Evolutionary conservation across 805 yeast species (phyloP), one percentile per base, ranked within the genome.

Genomic region (Pichia thaimueangensis): DNA sequence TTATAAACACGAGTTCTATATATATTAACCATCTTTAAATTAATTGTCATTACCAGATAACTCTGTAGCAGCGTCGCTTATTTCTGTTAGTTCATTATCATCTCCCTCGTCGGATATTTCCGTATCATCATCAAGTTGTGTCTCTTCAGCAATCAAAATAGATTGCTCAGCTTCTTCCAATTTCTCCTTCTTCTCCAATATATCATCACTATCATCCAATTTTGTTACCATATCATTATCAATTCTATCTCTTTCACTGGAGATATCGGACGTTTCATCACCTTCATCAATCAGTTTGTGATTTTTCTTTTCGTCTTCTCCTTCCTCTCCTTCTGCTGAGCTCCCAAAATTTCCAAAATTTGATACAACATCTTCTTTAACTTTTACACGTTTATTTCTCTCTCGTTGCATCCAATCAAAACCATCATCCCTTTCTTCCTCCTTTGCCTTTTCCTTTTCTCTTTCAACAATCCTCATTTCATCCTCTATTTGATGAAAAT

Each of bases 341-440:
- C 16, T n/a, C 10, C 3, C 22, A 19, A n/a, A 3, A 6, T 21
- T 16, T 4, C 5, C 15, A 10, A 9, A 15, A 7, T 20, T 5
- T 8, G 10, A 5, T 10, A 7, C 34, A 22, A 10, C 13, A 13
- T 15, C 15, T 22, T 30, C 41, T n/a, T 22, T 22, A 1, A 20
- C 6, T 36, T 30, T 36, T 21, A 41, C 21, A 15, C 45, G 45
- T 21, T 35, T 41, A n/a, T 31, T 25, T 20, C 45, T 32, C 27
- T 41, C 37, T 6, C 30, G 19, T n/a, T 40, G 31, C 22, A 40
- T 33, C 37, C 39, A 36, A 16, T 30, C 37, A 4, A 41, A 22
- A 6, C 12, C 31, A 30, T 30, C 37, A 16, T 31, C 30, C 1
- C 12, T 20, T n/a, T 30, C 28, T 8, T 6, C 16, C 13, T n/a